Base-by-base conservation (phyloP, 2,329 filamentous ascomycete species). In the Botryosphaeria dothidea region DNA sequence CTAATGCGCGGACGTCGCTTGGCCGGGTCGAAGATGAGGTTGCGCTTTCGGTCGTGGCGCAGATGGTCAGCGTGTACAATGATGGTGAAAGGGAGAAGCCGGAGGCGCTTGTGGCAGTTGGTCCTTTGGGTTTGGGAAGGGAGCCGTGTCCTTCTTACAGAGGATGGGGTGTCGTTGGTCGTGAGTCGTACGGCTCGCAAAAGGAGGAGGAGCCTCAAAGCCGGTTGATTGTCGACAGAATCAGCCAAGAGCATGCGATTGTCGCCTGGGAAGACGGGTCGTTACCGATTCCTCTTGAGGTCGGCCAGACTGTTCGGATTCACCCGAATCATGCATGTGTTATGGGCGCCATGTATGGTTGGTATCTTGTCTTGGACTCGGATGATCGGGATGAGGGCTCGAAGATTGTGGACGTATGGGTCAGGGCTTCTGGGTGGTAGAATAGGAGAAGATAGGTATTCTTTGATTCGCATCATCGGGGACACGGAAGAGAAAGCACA, bases 261-360 rank as follows among this genome's bases (percentile, higher is more conserved):
- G 72, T 94, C 70, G 81, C 79, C 1, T 92, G 89, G 86, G 78
- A 46, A 46, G n/a, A 8, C 17, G n/a, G 19, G 15, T 21, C 8
- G 43, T n/a, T n/a, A 8, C 43, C 43, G 17, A 46, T 46, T 21
- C 43, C 43, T n/a, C 19, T 46, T 4, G 43, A 21, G 43, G n/a
- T 46, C 19, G 43, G 43, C 2, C 43, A 46, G 43, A 46, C 43
- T 1, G 43, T 93, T 27, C 82, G 87, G 65, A 79, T 94, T 7
- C 93, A 89, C 87, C 91, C 91, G 0, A 94, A 94, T 70, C 92
- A 95, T 78, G 87, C 91, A 38, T 95, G 92, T 74, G 89, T 94
- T 69, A 86, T 91, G 1, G 88, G 90, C 0, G 88, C 88, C 0
- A 85, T 86, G 29, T 91, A 89, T 77, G 87, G 84, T 1, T 92